A percentile compares a stretch with the other conserved stretches of the same genome.
These are phyloP conservation scores for Neurospora sp. DNA, from an alignment of 495 filamentous ascomycete species.

Conservation along the genomic window DNA sequence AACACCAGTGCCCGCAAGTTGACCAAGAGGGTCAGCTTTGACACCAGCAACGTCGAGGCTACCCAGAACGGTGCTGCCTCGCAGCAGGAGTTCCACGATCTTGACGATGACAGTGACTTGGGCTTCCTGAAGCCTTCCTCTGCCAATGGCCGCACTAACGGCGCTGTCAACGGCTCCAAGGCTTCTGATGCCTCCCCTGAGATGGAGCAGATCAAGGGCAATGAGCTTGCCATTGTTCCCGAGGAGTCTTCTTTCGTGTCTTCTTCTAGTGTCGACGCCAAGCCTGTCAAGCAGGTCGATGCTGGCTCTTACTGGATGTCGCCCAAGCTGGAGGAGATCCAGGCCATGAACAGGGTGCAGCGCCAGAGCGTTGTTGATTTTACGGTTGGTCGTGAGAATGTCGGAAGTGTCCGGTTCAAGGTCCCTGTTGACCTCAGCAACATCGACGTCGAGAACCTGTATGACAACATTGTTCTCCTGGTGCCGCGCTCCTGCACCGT, in stretches of 20 bases:
- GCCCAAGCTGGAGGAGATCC: conserved; percentile 59
- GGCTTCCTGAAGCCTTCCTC: conserved; percentile 51
- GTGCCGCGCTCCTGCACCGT: conserved; percentile 70
- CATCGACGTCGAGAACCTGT: conserved; percentile 61
- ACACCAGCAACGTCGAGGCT: conserved; percentile 43
- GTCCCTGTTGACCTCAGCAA: conserved; percentile 68
- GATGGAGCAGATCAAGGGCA: conserved; percentile 62
- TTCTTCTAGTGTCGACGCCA: conserved; percentile 9
- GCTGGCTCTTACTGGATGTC: conserved; percentile 79
- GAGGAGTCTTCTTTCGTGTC: conserved; percentile 49
- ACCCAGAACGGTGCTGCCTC: conserved; percentile 20
- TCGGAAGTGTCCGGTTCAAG: conserved; percentile 73
- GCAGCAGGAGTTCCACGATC: conserved; percentile 35
- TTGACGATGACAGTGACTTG: conserved; percentile 45
- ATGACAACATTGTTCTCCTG: conserved; percentile 62
- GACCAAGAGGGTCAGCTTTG: conserved; percentile 86
- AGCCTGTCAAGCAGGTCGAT: conserved; percentile 38
- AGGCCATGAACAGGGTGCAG: conserved; percentile 62
- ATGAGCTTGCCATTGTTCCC: conserved; percentile 69
- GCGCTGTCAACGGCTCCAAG: conserved; percentile 33
- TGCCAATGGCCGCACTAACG: conserved; percentile 29
- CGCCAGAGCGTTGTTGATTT: conserved; percentile 61
- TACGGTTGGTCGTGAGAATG: conserved; percentile 68
- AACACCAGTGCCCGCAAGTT: conserved; percentile 47
- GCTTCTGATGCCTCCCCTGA: conserved; percentile 45